Base-by-base conservation (phyloP, 2,329 filamentous ascomycete species). In the Monosporascus sp. region DNA sequence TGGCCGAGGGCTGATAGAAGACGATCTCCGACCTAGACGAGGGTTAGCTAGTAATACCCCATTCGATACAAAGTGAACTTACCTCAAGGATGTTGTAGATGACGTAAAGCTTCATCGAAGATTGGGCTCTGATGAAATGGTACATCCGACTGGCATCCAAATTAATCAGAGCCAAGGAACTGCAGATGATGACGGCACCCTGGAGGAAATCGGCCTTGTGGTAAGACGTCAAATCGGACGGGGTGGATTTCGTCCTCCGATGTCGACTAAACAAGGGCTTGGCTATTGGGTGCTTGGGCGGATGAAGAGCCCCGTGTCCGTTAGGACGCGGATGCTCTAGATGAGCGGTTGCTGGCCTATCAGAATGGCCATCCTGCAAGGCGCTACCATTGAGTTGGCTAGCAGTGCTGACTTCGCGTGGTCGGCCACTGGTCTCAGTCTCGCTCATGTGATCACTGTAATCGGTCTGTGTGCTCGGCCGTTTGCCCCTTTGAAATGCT, bases 131-230 rank as follows among this genome's bases (percentile, higher is more conserved):
- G 63, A 99, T 96, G 64, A 92, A 92, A 70, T 99, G 94, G 66
- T 99, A 99, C 90, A 97, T 97, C 50, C 92, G 85, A 67, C 92
- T 97, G 6, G 94, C 94, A 68, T 99, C 95, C 46, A 99, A 87
- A 24, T 84, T 86, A 85, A 96, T 93, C 49, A 99, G 77, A 16
- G 93, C 84, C 50, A 88, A 76, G 62, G 90, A 96, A 65, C 91
- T 97, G 64, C 83, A 85, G 48, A 97, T 81, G 56, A 99, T 93
- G 54, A 99, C 81, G 20, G 91, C 77, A 0, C 94, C 94, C 70
- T 96, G 95, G 3, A 99, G 78, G 14, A 99, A 82, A 70, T 99
- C 94, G 9, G 94, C 94, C 70, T 99, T 99, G 74, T 99, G 89
- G 58, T 90, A 91, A 0, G 90, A 87, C 5, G 90, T 86, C 22